Percentiles rank a stretch among this genome's conserved stretches.
These are phyloP conservation scores for Wickerhamomyces sydowiorum DNA, from an alignment of 805 yeast species.

Conservation along the genomic window DNA sequence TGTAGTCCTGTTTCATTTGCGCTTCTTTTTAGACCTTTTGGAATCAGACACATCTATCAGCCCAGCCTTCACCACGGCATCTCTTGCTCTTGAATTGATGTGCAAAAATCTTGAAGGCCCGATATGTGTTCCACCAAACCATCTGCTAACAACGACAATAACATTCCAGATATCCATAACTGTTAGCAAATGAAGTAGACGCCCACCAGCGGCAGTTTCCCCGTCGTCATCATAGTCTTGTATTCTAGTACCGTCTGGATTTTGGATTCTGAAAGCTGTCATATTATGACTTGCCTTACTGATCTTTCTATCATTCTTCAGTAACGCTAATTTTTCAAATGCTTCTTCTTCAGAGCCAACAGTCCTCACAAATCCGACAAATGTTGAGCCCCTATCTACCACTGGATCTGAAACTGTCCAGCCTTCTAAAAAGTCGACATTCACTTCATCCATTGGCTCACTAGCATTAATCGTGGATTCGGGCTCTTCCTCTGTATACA, in stretches of 20 bases:
- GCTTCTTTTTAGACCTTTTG: constrained; percentile 23
- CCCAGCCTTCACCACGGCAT: constrained; percentile 67
- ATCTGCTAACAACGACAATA: constrained; percentile 69
- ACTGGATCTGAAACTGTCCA: constrained; percentile 80
- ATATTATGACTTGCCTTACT: constrained; percentile 72
- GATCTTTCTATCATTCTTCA: constrained; percentile 63
- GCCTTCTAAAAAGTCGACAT: constrained; percentile 48
- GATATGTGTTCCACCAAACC: constrained; percentile 89
- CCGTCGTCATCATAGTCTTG: constrained; percentile 98
- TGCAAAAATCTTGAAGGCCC: constrained; percentile 96
- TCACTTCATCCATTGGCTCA: constrained; percentile 5
- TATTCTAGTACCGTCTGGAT: constrained; percentile 41
- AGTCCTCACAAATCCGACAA: constrained; percentile 66
- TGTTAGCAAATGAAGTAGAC: constrained; percentile 72
- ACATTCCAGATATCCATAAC: constrained; percentile 77
- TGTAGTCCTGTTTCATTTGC: constrained; percentile 5
- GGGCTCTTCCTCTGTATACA: constrained; percentile 29
- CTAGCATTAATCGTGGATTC: constrained; percentile 3
- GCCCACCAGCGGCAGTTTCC: constrained; percentile 91
- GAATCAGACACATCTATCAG: constrained; percentile 27
- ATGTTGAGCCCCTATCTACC: constrained; percentile 78
- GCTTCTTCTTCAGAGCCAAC: constrained; percentile 71
- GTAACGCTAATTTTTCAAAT: constrained; percentile 36
- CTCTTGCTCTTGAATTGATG: constrained; percentile 83
- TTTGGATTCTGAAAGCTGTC: constrained; percentile 77